Conservation (phyloP, 1,139 yeast genomes). For the Zygotorulaspora mrakii region DNA sequence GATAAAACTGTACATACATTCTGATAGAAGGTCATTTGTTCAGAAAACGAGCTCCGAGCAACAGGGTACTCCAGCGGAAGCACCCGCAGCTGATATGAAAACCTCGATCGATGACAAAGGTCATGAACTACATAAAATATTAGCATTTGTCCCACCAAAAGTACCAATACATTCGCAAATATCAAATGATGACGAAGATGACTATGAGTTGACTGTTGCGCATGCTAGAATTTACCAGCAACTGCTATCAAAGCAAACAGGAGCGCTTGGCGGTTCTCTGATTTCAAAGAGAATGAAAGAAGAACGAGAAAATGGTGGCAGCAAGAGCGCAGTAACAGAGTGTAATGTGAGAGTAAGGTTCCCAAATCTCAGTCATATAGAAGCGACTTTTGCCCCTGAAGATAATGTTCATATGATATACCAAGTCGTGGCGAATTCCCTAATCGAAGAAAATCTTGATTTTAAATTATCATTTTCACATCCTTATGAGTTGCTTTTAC, state of each 20-base stretch:
- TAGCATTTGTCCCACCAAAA: conserved; percentile 19
- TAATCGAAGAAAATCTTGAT: conserved; percentile 35
- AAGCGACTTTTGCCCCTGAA: conserved; percentile 43
- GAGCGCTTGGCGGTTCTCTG: conserved; percentile 29
- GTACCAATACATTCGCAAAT: conserved; percentile 11
- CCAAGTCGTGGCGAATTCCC: conserved; percentile 38
- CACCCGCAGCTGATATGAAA: conserved; percentile 4
- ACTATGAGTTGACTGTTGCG: conserved; percentile 48
- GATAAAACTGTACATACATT: conserved; percentile 15
- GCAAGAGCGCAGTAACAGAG: conserved; percentile 24
- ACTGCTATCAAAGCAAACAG: conserved; percentile 43
- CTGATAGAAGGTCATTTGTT: not conserved
- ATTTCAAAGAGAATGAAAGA: conserved; percentile 37
- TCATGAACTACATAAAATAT: conserved; percentile 16
- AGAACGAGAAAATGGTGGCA: conserved; percentile 20
- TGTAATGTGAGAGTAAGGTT: conserved; percentile 47
- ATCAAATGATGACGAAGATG: conserved; percentile 21
- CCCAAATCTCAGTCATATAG: conserved; percentile 52
- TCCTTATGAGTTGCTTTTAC: conserved; percentile 43
- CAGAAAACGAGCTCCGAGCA: not conserved
- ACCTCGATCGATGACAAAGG: conserved; percentile 1
- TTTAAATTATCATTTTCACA: conserved; percentile 43
- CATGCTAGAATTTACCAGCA: conserved; percentile 54
- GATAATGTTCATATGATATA: conserved; percentile 42
- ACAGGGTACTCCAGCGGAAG: not conserved